Base-by-base conservation (phyloP, 2,329 filamentous ascomycete species). In the Lasiodiplodia citricola region DNA sequence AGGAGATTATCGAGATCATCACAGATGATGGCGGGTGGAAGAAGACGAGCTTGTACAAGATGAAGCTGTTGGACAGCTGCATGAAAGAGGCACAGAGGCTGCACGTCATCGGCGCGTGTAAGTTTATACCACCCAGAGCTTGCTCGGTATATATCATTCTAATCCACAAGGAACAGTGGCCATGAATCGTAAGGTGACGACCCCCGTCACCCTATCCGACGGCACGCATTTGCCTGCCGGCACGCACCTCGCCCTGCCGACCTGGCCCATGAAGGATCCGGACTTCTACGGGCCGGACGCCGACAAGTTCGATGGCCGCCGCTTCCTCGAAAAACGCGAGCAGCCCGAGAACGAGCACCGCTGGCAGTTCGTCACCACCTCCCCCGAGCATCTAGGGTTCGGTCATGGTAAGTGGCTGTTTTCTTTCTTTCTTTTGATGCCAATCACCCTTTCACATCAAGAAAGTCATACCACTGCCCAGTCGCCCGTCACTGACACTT, bases 41-140 rank as follows among this genome's bases (percentile, higher is more conserved):
- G 18, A 81, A 80, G 70, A 75, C 75, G 1, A 70, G 78, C 0
- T 71, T 84, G 2, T 79, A 78, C 69, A 78, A 80, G 55, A 71
- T 84, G 51, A 79, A 78, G 69, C 72, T 82, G 2, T 70, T 83
- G 70, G 82, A 84, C 71, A 83, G 82, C 65, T 76, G 79, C 0
- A 71, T 83, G 67, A 83, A 83, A 62, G 81, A 84, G 70, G 73
- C 67, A 2, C 77, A 79, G 57, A 73, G 82, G 44, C n/a, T 64
- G 60, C 60, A 64, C 8, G 28, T 38, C 11, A 28, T 64, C 44
- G 44, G 28, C 31, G 21, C 44, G 3, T 18, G 60, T 64, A 16
- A 64, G 60, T 64, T n/a, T n/a, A n/a, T 1, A 16, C 5, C 44
- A 31, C 13, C 13, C 14, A 8, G 5, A 35, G 4, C 14, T 18